Evolutionary conservation across 2,329 filamentous ascomycete genomes (phyloP), one percentile per base, ranked within the genome.

Genomic region (Salinomyces thailandicus): DNA sequence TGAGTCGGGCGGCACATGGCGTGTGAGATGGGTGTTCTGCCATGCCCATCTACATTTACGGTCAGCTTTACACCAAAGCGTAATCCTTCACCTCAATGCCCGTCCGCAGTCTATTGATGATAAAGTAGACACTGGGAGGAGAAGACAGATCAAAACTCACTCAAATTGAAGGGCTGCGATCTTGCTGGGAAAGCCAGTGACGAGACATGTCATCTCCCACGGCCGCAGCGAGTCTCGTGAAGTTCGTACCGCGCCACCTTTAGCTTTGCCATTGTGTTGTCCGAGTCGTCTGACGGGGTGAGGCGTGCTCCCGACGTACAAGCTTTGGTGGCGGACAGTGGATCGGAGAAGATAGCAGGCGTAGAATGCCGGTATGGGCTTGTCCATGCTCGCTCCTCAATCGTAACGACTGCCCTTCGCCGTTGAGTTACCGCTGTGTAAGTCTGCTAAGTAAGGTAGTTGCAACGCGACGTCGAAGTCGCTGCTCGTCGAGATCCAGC

Each of bases 91-190:
- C n/a, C n/a, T n/a, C n/a, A n/a, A n/a, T n/a, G n/a, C n/a, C n/a
- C n/a, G n/a, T n/a, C n/a, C n/a, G n/a, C n/a, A n/a, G n/a, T n/a
- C n/a, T n/a, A n/a, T n/a, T n/a, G n/a, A n/a, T n/a, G n/a, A n/a
- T n/a, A n/a, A n/a, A n/a, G n/a, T 7, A n/a, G 7, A 24, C 20
- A 24, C 20, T 24, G 7, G 20, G n/a, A 24, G 20, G n/a, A 7
- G 20, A 7, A 24, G n/a, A 24, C 20, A 24, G n/a, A 24, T 7
- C 20, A 7, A n/a, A 29, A 67, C 77, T 56, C 69, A 91, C 81
- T 96, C 89, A 55, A 98, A 96, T 54, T 96, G 89, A 45, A 98
- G 63, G 1, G 91, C 91, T 0, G 84, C 85, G 22, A 89, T 76
- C 52, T 80, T 80, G 47, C 82, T 89, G 0, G 84, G 85, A 47